These are phyloP conservation scores for carrot (Daucus carota) DNA, from an alignment of 129 eudicot species.

Conservation along the genomic window DH1_v3.0 NC_030386.2:34086001-34086500, in stretches of 20 bases:
- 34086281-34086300: conserved; percentile 25
- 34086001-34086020: background rate
- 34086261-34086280: conserved; percentile 9
- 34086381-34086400: background rate
- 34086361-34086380: conserved; percentile 27
- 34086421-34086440: background rate
- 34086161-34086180: background rate
- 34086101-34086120: background rate
- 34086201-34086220: background rate
- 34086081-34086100: background rate
- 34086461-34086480: background rate
- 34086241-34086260: background rate
- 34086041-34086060: background rate
- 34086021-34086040: background rate
- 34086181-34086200: background rate
- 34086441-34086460: background rate
- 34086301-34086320: conserved; percentile 61
- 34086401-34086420: background rate
- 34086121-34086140: background rate
- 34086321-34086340: conserved; percentile 53
- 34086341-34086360: conserved; percentile 43
- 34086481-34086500: background rate
- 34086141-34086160: background rate
- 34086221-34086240: background rate
- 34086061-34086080: background rate